phyloP scores from a whole-genome alignment of 306 rosid genomes.

The Comarum palustre region DNA sequence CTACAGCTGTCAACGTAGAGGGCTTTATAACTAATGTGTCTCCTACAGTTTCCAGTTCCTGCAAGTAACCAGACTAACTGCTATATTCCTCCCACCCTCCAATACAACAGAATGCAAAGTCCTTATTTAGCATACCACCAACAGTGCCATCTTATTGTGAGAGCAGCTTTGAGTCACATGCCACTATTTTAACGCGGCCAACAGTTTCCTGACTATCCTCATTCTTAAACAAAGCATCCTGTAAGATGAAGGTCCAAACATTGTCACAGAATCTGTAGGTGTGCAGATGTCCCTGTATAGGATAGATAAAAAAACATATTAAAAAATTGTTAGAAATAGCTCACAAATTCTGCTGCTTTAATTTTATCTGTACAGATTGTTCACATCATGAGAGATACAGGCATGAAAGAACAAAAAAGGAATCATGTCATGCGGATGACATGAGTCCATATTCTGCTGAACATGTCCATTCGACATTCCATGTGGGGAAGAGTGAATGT shows the following conservation, averaged over 20 bases:
- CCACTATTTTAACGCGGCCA: constrained; percentile 79
- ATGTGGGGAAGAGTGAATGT: background rate
- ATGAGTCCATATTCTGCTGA: background rate
- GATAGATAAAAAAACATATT: constrained; percentile 5
- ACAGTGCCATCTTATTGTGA: constrained; percentile 46
- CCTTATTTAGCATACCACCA: constrained; percentile 21
- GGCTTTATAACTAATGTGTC: constrained; percentile 33
- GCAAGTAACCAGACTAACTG: constrained; percentile 29
- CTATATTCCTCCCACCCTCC: constrained; percentile 26
- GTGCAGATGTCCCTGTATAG: constrained; percentile 87
- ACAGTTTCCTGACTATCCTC: constrained; percentile 68
- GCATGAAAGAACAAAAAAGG: background rate
- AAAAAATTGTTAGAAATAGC: background rate
- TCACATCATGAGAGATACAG: background rate
- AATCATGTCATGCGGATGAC: background rate
- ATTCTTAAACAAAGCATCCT: constrained; percentile 56
- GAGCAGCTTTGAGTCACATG: constrained; percentile 93
- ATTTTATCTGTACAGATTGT: too few species aligned
- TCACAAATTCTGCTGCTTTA: background rate
- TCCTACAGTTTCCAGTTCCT: constrained; percentile 34
- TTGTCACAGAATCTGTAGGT: constrained; percentile 95
- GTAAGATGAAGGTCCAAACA: constrained; percentile 95
- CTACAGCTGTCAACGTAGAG: constrained; percentile 34
- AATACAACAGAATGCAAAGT: constrained; percentile 11
- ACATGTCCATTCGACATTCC: background rate